These are phyloP conservation scores for Mychonastes homosphaera DNA, from an alignment of 139 green algal genomes.

Conservation along the genomic window DNA sequence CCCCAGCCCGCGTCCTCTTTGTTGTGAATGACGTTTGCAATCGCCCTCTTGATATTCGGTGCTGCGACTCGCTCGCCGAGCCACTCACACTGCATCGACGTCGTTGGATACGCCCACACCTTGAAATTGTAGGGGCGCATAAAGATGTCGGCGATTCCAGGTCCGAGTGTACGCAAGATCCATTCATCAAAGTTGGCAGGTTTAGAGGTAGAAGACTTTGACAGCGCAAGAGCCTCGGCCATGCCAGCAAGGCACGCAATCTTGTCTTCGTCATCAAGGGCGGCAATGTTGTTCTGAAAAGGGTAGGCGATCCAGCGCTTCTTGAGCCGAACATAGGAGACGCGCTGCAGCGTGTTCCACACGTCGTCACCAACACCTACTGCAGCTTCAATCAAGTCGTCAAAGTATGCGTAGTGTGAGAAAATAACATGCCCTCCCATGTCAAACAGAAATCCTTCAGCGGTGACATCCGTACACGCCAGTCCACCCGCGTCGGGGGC, in stretches of 20 bases:
- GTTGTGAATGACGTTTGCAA: slow-evolving; percentile 71
- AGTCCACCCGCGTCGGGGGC: slow-evolving; percentile 62
- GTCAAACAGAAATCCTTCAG: slow-evolving; percentile 85
- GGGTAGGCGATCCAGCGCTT: slow-evolving; percentile 80
- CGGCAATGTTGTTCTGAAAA: slow-evolving; percentile 87
- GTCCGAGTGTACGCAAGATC: slow-evolving; percentile 79
- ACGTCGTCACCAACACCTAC: too few relatives aligned
- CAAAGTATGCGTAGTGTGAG: slow-evolving; percentile 87
- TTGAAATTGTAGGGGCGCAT: slow-evolving; percentile 97
- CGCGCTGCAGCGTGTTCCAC: slow-evolving; percentile 82
- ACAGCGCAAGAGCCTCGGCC: too few relatives aligned
- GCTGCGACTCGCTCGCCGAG: slow-evolving; percentile 85
- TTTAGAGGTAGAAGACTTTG: too few relatives aligned
- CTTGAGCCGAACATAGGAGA: slow-evolving; percentile 81
- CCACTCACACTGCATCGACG: slow-evolving; percentile 84
- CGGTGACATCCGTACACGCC: slow-evolving; percentile 75
- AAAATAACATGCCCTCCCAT: slow-evolving; percentile 95
- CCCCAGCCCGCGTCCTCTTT: slow-evolving; percentile 85
- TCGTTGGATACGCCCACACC: slow-evolving; percentile 74
- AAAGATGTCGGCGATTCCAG: slow-evolving; percentile 82
- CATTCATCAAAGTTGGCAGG: slow-evolving; percentile 96
- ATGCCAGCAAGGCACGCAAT: slow-evolving; percentile 70
- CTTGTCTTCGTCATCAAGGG: slow-evolving; percentile 74
- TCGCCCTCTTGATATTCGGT: slow-evolving; percentile 71
- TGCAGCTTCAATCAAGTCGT: too few relatives aligned